Conservation (phyloP, 805 yeast species). For the Millerozyma acaciae region DNA sequence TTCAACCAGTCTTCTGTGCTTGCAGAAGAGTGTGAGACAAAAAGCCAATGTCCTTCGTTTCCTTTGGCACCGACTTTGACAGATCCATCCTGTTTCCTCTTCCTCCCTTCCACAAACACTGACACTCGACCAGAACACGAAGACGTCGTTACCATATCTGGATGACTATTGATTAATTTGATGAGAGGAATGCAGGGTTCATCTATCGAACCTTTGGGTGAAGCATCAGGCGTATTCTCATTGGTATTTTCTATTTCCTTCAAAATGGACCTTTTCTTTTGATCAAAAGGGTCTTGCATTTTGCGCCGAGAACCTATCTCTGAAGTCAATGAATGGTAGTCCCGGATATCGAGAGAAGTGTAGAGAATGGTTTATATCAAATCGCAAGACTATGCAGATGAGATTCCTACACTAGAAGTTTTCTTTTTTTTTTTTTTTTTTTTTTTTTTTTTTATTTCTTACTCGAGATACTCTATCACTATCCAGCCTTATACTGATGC, state of each 20-base stretch:
- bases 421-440: not conserved
- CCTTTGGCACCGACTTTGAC: constrained; percentile 75
- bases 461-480: too few species aligned
- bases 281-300: constrained; percentile 57
- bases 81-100: constrained; percentile 21
- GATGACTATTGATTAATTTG: constrained; percentile 55
- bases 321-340: not conserved
- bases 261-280: constrained; percentile 55
- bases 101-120: constrained; percentile 74
- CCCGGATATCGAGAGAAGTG: not conserved
- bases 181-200: constrained; percentile 69
- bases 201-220: constrained; percentile 89
- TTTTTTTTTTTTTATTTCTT: too few species aligned
- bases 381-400: constrained; percentile 1
- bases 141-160: constrained; percentile 78
- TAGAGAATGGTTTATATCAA: too few species aligned
- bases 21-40: constrained; percentile 62
- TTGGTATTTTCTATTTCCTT: constrained; percentile 46
- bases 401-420: not conserved
- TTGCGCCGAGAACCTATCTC: not conserved
- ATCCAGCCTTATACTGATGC: constrained; percentile 4
- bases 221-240: constrained; percentile 52
- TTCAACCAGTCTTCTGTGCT: constrained; percentile 50
- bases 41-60: constrained; percentile 79
- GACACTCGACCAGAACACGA: constrained; percentile 87